Percentiles rank a stretch among this genome's conserved stretches.
phyloP scores from a whole-genome alignment of 768 basidiomycete species.

The Naganishia randhawae region DNA sequence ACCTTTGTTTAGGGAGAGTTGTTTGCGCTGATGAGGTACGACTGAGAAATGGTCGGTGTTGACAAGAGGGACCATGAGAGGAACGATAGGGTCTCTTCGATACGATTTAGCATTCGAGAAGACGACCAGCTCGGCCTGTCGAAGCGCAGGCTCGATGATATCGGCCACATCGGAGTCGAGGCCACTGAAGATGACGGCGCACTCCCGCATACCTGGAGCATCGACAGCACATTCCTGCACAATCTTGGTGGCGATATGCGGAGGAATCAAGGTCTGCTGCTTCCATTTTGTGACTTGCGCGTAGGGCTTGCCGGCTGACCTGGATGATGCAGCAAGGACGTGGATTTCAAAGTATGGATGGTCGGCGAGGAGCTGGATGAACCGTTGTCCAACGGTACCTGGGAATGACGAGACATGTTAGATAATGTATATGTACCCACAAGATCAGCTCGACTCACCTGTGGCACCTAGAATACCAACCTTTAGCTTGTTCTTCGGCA shows the following conservation, averaged over 20 bases:
- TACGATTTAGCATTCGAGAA: conserved; percentile 98
- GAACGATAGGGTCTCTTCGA: conserved; percentile 83
- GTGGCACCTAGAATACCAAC: conserved; percentile 53
- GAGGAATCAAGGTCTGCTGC: conserved; percentile 71
- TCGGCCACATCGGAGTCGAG: conserved; percentile 91
- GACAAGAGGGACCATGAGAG: conserved; percentile 92
- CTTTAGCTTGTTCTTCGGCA: conserved; percentile 45
- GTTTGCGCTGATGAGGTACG: conserved; percentile 71
- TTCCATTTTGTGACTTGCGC: conserved; percentile 75
- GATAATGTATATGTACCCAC: background rate
- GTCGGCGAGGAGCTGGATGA: conserved; percentile 75
- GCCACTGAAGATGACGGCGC: conserved; percentile 88
- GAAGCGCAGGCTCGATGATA: conserved; percentile 84
- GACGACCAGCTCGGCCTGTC: conserved; percentile 79
- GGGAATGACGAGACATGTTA: background rate
- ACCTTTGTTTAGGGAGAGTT: conserved; percentile 63
- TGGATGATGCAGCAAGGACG: conserved; percentile 78
- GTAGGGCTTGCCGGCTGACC: conserved; percentile 83
- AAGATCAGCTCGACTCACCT: conserved; percentile 34
- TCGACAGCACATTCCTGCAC: conserved; percentile 74
- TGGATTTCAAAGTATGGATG: conserved; percentile 90
- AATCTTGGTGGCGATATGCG: conserved; percentile 60
- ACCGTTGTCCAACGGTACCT: conserved; percentile 90
- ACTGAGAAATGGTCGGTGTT: conserved; percentile 82
- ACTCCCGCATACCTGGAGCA: conserved; percentile 63